phyloP scores from a whole-genome alignment of 2,329 filamentous ascomycete genomes.

The Bipolaris oryzae region DNA sequence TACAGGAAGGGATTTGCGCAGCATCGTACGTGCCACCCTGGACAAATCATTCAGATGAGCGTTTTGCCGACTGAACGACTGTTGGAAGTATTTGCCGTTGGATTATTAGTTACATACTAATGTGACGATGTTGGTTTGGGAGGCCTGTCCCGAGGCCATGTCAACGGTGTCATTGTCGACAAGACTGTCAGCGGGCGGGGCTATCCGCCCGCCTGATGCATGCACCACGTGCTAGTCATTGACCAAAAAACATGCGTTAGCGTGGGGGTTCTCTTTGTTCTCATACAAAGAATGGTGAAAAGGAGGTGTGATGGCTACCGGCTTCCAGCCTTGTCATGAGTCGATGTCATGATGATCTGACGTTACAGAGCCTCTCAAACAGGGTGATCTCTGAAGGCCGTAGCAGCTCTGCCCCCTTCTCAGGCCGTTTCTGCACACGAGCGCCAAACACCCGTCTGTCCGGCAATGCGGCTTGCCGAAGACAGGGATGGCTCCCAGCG shows the following conservation, averaged over 20 bases:
- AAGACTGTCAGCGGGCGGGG: conserved; percentile 17
- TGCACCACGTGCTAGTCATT: conserved; percentile 12
- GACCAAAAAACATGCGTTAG: conserved; percentile 1
- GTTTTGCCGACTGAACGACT: not conserved
- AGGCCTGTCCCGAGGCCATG: conserved; percentile 14
- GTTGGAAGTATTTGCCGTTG: not conserved
- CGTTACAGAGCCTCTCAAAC: not conserved
- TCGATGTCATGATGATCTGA: not conserved
- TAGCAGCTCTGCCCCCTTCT: not conserved
- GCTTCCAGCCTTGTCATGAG: not conserved
- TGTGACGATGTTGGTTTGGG: conserved; percentile 4
- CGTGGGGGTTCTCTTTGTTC: not conserved
- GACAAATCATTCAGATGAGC: not conserved
- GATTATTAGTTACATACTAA: not conserved
- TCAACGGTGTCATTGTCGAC: conserved; percentile 16
- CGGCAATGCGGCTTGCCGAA: conserved; percentile 4
- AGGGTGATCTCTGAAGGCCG: not conserved
- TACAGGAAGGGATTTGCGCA: not conserved
- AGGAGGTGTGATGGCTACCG: not conserved
- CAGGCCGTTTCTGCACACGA: not conserved
- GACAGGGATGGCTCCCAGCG: not conserved
- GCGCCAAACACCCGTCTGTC: not conserved
- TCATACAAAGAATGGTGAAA: not conserved
- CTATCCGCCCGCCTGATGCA: conserved; percentile 17
- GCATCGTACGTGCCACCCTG: not conserved